Conservation (phyloP, 2,329 filamentous ascomycete genomes). For the Phialophora tarda region DNA sequence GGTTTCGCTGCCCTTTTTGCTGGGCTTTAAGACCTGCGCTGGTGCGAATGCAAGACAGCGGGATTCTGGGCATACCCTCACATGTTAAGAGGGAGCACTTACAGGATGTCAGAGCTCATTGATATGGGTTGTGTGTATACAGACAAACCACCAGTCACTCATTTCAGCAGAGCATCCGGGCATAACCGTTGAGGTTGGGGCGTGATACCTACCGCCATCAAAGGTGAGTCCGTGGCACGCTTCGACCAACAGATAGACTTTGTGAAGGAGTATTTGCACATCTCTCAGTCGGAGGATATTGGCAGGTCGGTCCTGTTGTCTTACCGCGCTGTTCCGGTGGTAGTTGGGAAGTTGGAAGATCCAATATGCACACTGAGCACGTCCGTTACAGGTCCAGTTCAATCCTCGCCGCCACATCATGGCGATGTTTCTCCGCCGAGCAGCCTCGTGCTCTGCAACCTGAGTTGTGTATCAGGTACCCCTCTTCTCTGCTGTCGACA, state of each 20-base stretch:
- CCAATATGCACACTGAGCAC: background rate
- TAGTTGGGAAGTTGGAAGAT: background rate
- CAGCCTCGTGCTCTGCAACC: background rate
- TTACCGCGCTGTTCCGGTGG: slow-evolving; percentile 1
- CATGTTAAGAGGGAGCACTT: background rate
- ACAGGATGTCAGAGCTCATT: background rate
- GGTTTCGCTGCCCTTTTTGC: too few relatives aligned
- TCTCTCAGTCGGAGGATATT: slow-evolving; percentile 2
- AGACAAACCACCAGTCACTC: slow-evolving; percentile 34
- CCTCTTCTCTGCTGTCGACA: slow-evolving; percentile 3
- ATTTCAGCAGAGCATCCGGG: slow-evolving; percentile 11
- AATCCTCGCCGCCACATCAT: background rate
- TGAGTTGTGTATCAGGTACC: background rate
- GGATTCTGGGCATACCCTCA: background rate
- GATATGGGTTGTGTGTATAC: slow-evolving; percentile 8
- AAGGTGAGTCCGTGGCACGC: background rate
- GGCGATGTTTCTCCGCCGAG: too few relatives aligned
- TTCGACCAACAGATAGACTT: background rate
- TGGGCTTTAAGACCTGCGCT: too few relatives aligned
- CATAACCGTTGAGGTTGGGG: slow-evolving; percentile 34
- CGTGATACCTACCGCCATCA: slow-evolving; percentile 31
- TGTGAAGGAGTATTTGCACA: background rate
- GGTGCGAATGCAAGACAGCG: background rate
- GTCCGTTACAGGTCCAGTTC: background rate
- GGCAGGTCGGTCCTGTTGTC: slow-evolving; percentile 1